A percentile compares a stretch with the other conserved stretches of the same genome.
Conservation (phyloP, 441 rosid species). For the Kokia cookei region DNA sequence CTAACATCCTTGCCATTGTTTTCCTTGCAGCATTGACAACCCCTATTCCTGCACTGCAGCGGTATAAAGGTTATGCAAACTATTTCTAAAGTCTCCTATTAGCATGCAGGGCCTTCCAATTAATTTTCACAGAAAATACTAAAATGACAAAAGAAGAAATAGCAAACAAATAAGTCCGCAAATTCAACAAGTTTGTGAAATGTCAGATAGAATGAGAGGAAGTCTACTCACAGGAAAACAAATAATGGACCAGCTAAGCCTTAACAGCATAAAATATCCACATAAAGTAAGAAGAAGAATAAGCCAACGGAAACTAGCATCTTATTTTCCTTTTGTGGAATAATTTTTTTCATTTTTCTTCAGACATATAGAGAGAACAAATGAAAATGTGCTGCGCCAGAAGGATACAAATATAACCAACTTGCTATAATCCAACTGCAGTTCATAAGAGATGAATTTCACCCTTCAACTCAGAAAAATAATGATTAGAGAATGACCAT, state of each 20-base stretch:
- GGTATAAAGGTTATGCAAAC: slow-evolving; percentile 19
- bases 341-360: not conserved
- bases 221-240: not conserved
- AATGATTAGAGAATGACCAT: not conserved
- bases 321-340: not conserved
- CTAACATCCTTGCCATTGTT: slow-evolving; percentile 99
- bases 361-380: not conserved
- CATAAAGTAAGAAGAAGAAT: not conserved
- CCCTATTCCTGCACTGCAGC: slow-evolving; percentile 94
- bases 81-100: slow-evolving; percentile 7
- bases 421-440: not conserved
- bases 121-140: not conserved
- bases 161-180: not conserved
- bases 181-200: not conserved
- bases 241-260: not conserved
- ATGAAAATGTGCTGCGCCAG: not conserved
- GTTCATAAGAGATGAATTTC: not conserved
- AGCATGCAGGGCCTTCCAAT: not conserved
- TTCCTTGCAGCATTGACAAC: slow-evolving; percentile 97
- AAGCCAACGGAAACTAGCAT: not conserved
- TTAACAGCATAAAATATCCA: not conserved
- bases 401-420: not conserved
- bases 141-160: not conserved
- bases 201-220: not conserved
- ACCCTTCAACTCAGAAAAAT: not conserved